These are phyloP conservation scores for Asterochloris sp. DNA, from an alignment of 139 green algal genomes.

Conservation along the genomic window DNA sequence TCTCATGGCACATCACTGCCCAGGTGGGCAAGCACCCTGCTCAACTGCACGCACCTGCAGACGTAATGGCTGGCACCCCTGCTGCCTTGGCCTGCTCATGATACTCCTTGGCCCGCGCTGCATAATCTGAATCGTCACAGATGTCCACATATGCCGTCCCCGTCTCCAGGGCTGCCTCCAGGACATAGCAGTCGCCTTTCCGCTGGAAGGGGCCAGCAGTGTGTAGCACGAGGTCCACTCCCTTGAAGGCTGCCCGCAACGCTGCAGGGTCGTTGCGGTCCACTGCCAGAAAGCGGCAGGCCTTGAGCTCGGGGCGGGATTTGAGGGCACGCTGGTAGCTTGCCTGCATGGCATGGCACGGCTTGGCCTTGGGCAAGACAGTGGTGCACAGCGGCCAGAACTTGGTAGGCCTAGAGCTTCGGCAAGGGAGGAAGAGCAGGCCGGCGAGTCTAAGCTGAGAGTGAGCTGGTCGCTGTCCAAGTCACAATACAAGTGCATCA, in stretches of 20 bases:
- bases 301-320: slow-evolving; percentile 53
- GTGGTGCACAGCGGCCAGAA: too few species aligned
- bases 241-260: slow-evolving; percentile 17
- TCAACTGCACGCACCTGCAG: slow-evolving; percentile 18
- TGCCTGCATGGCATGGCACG: slow-evolving; percentile 18
- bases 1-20: background rate
- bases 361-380: too few species aligned
- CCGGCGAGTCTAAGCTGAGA: too few species aligned
- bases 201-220: slow-evolving; percentile 83
- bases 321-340: slow-evolving; percentile 47
- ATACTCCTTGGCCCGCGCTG: slow-evolving; percentile 49
- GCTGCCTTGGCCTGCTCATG: slow-evolving; percentile 54
- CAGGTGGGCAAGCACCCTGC: slow-evolving; percentile 79
- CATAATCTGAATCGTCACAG: slow-evolving; percentile 82
- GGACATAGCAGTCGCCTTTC: slow-evolving; percentile 53
- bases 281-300: slow-evolving; percentile 33
- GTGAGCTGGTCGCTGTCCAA: too few species aligned
- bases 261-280: slow-evolving; percentile 48
- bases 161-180: slow-evolving; percentile 75
- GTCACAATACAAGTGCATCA: too few species aligned
- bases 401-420: too few species aligned
- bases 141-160: slow-evolving; percentile 91
- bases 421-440: too few species aligned
- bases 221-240: slow-evolving; percentile 16
- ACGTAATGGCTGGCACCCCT: slow-evolving; percentile 87